Conservation (phyloP, 2,329 filamentous ascomycete species). For the Pyrenophora seminiperda region DNA sequence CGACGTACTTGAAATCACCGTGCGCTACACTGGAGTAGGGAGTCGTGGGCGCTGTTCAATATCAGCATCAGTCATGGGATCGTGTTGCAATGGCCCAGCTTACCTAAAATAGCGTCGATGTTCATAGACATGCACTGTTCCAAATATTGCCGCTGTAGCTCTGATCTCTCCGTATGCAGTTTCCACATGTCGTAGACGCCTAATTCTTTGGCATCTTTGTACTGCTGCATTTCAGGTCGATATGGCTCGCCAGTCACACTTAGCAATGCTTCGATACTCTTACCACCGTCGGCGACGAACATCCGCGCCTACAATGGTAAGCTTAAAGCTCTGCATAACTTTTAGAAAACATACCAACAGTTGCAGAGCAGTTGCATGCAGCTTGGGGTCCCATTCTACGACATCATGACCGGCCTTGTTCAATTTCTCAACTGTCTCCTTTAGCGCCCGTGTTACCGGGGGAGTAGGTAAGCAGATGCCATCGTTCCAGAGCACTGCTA, state of each 20-base stretch:
- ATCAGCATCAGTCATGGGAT: constrained; percentile 10
- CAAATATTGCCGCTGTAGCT: constrained; percentile 51
- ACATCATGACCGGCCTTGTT: constrained; percentile 59
- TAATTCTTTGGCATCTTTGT: constrained; percentile 52
- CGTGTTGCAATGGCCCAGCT: constrained; percentile 5
- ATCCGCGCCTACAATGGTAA: constrained; percentile 41
- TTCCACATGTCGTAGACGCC: constrained; percentile 57
- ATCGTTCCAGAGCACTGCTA: constrained; percentile 63
- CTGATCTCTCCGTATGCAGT: constrained; percentile 54
- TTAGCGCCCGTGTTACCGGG: constrained; percentile 60
- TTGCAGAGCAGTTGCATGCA: constrained; percentile 58
- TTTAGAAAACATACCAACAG: constrained; percentile 50
- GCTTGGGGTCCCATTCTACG: constrained; percentile 60
- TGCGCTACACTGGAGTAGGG: constrained; percentile 52
- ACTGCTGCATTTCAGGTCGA: constrained; percentile 56
- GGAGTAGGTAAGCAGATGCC: constrained; percentile 58
- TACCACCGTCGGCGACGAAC: constrained; percentile 60
- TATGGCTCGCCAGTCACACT: constrained; percentile 52
- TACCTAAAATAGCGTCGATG: constrained; percentile 54
- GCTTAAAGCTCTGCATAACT: background rate
- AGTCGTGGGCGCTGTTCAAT: constrained; percentile 48
- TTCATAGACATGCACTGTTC: constrained; percentile 52
- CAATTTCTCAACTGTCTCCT: constrained; percentile 60
- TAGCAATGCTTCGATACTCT: constrained; percentile 51
- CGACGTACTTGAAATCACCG: constrained; percentile 53